phyloP scores from a whole-genome alignment of 306 rosid species.

The Lathyrus aphaca region DNA sequence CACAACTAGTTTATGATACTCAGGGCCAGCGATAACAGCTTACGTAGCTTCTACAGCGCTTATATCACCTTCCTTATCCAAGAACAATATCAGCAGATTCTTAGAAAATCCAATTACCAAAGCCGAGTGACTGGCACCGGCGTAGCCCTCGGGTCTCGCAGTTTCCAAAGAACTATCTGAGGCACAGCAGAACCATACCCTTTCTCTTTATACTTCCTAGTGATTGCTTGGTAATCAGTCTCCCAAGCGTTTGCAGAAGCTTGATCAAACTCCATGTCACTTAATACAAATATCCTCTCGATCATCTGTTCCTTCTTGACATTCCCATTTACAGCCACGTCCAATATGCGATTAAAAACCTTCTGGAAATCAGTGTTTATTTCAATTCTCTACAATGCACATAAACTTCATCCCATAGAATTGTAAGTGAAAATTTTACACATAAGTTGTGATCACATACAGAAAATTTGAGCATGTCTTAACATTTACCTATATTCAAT shows the following conservation, averaged over 20 bases:
- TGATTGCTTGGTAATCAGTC: no score
- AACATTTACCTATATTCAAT: no score
- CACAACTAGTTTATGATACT: constrained; percentile 50
- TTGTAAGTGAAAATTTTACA: no score
- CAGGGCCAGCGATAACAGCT: constrained; percentile 51
- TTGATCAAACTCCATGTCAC: constrained; percentile 75
- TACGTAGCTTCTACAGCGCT: no score
- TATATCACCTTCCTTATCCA: constrained; percentile 53
- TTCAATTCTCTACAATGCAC: no score
- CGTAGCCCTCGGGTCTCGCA: constrained; percentile 57
- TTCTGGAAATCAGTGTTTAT: constrained; percentile 59
- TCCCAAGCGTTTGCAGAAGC: constrained; percentile 46
- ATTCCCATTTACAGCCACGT: constrained; percentile 60
- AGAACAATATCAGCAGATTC: constrained; percentile 65
- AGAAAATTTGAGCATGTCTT: no score
- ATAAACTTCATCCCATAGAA: no score
- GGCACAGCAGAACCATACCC: constrained; percentile 62
- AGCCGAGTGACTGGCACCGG: constrained; percentile 54
- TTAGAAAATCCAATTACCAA: constrained; percentile 72
- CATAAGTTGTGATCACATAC: no score
- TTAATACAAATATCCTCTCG: constrained; percentile 64
- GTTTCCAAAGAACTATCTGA: constrained; percentile 74
- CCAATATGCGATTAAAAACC: constrained; percentile 61
- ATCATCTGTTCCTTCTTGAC: constrained; percentile 62
- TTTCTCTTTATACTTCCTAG: constrained; percentile 51